Evolutionary conservation across 495 filamentous ascomycete species (phyloP).

Genomic region (Xylaria bambusicola): DNA sequence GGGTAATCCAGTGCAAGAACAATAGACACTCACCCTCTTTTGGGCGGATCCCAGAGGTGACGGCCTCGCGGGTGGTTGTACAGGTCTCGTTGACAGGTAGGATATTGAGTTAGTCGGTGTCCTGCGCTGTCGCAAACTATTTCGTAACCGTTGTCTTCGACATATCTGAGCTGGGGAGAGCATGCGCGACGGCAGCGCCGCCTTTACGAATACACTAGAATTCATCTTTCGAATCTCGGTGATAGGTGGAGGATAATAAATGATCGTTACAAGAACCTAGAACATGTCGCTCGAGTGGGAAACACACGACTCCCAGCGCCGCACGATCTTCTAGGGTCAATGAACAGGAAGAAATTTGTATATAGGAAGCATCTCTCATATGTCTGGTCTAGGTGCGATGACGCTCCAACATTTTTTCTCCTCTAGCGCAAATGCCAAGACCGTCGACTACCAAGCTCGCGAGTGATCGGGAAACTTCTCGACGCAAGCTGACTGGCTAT

Average conservation of each 20-base stretch:
- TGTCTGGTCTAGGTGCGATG: constrained; percentile 28
- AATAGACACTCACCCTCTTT: constrained; percentile 28
- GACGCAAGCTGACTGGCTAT: constrained; percentile 10
- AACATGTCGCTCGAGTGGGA: constrained; percentile 1
- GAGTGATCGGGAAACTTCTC: constrained; percentile 37
- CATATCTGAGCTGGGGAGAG: constrained; percentile 51
- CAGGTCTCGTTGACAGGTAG: constrained; percentile 20
- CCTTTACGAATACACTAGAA: constrained; percentile 53
- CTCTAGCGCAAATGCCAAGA: constrained; percentile 11
- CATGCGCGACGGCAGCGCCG: constrained; percentile 50
- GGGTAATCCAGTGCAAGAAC: not conserved
- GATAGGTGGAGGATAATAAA: constrained; percentile 6
- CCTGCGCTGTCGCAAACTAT: constrained; percentile 32
- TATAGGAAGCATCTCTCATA: constrained; percentile 5
- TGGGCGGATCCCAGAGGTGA: constrained; percentile 13
- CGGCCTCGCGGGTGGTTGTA: not conserved
- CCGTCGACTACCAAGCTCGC: no score
- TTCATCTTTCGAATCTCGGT: constrained; percentile 47
- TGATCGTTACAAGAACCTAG: not conserved
- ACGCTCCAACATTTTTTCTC: constrained; percentile 39
- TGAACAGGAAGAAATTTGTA: constrained; percentile 7
- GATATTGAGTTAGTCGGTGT: constrained; percentile 33
- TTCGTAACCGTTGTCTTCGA: constrained; percentile 43
- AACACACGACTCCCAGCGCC: constrained; percentile 1
- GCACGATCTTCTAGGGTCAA: not conserved